Percentiles rank a stretch among this genome's conserved stretches.
phyloP scores from a whole-genome alignment of 768 basidiomycete genomes.

The Amanita molliuscula region DNA sequence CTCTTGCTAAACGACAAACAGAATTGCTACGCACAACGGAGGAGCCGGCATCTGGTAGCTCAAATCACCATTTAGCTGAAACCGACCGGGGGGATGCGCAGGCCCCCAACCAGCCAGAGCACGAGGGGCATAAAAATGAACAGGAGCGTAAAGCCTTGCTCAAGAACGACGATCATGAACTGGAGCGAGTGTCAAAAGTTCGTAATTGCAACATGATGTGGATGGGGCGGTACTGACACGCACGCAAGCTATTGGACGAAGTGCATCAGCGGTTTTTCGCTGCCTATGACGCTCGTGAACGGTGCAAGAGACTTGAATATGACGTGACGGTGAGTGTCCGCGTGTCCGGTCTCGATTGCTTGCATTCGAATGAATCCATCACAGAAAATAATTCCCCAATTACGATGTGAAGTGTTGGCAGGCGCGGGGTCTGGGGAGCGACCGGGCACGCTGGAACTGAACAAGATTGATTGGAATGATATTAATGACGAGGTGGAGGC shows the following conservation, averaged over 20 bases:
- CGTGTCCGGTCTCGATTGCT: constrained; percentile 1
- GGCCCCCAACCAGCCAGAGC: constrained; percentile 9
- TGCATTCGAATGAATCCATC: constrained; percentile 3
- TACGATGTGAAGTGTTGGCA: constrained; percentile 67
- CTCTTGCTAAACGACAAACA: constrained; percentile 83
- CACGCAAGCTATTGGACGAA: constrained; percentile 60
- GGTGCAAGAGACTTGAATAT: constrained; percentile 19
- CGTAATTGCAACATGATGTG: constrained; percentile 11
- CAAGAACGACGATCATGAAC: constrained; percentile 81
- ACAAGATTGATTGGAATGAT: constrained; percentile 70
- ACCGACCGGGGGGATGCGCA: constrained; percentile 6
- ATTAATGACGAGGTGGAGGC: constrained; percentile 84
- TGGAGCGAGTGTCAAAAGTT: constrained; percentile 69
- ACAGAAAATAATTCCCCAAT: constrained; percentile 82
- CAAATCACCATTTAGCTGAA: background rate
- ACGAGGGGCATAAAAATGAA: constrained; percentile 2
- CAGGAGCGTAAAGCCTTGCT: constrained; percentile 58
- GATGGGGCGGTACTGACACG: background rate
- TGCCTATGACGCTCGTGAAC: constrained; percentile 41
- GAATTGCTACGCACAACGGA: constrained; percentile 31
- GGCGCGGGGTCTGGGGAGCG: constrained; percentile 29
- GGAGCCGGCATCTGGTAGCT: constrained; percentile 25
- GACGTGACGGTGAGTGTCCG: constrained; percentile 69
- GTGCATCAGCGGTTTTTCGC: constrained; percentile 73
- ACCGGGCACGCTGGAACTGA: constrained; percentile 32